Evolutionary conservation across 116 monocot genomes (phyloP), one percentile per base, ranked within the genome.

Genomic region (Phalaenopsis hybrid): DNA sequence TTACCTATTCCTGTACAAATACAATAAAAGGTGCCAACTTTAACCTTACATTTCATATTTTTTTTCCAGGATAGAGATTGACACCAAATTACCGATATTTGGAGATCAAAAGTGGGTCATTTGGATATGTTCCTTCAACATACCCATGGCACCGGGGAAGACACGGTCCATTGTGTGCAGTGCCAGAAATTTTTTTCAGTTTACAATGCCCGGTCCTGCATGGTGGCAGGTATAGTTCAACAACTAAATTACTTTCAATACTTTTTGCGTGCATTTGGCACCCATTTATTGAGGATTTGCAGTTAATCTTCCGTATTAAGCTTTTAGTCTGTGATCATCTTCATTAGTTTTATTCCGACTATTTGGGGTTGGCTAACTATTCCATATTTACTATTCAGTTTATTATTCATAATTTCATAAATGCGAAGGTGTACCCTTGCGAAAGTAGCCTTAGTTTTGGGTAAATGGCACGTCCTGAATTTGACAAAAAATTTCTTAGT

Each of bases 61-160:
- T 65, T 46, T 17, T 78, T 84, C 81, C 90, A 98, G 98, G 87
- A 88, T 98, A 81, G 98, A 95, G 85, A 92, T 99, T 45, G 92
- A 99, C 75, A 92, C 92, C 11, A 94, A 90, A 74, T 76, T 95
- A 18, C 99, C 95, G 28, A 82, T 93, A 52, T 15, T 90, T 74
- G 99, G 99, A 78, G 93, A 99, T 45, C 99, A 99, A 74, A 99
- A 99, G 78, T 99, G 99, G 99, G 89, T 93, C n/a, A 89, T 99
- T 86, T 99, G 99, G 99, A 99, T 99, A 69, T 99, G 99, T 86
- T 99, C 99, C 78, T 99, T 95, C 83, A 99, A 99, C 73, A 93
- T 99, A 73, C 99, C 95, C n/a, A 95, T 95, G 93, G 92, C 92
- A 6, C 99, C 95, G 37, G 95, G 94, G 33, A 99, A 95, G 79